Evolutionary conservation across 805 yeast genomes (phyloP).

Genomic region (Teunomyces panamensis): DNA sequence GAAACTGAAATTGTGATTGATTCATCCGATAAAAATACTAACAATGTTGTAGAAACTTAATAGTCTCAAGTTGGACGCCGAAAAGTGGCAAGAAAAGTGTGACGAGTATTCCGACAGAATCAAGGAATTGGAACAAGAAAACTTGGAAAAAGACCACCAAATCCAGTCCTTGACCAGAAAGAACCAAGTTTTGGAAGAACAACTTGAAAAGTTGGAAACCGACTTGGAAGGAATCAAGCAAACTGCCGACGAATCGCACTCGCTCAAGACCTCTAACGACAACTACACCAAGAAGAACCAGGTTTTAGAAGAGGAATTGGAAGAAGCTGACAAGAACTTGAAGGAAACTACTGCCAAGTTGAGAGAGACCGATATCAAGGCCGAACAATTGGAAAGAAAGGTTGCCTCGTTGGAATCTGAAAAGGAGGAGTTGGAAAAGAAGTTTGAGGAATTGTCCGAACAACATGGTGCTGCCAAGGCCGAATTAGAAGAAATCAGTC

Average conservation of each 20-base stretch:
- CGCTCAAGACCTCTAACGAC: slow-evolving; percentile 85
- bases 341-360: slow-evolving; percentile 91
- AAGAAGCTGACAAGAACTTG: slow-evolving; percentile 84
- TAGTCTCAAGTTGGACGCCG: slow-evolving; percentile 91
- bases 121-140: slow-evolving; percentile 90
- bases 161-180: slow-evolving; percentile 90
- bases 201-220: slow-evolving; percentile 73
- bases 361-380: slow-evolving; percentile 93
- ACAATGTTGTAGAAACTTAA: slow-evolving; percentile 60
- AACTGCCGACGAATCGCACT: slow-evolving; percentile 86
- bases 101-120: slow-evolving; percentile 79
- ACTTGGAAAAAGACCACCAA: slow-evolving; percentile 89
- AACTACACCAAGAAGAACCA: slow-evolving; percentile 86
- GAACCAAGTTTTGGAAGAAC: slow-evolving; percentile 82
- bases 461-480: slow-evolving; percentile 82
- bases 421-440: slow-evolving; percentile 86
- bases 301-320: slow-evolving; percentile 86
- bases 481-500: slow-evolving; percentile 94
- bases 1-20: no score
- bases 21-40: neutral
- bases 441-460: slow-evolving; percentile 81
- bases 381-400: slow-evolving; percentile 93
- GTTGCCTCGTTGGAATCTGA: slow-evolving; percentile 89
- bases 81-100: slow-evolving; percentile 94
- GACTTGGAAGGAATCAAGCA: slow-evolving; percentile 75